phyloP scores from a whole-genome alignment of 148 eudicot species.

The Rhododendron vialii region DNA sequence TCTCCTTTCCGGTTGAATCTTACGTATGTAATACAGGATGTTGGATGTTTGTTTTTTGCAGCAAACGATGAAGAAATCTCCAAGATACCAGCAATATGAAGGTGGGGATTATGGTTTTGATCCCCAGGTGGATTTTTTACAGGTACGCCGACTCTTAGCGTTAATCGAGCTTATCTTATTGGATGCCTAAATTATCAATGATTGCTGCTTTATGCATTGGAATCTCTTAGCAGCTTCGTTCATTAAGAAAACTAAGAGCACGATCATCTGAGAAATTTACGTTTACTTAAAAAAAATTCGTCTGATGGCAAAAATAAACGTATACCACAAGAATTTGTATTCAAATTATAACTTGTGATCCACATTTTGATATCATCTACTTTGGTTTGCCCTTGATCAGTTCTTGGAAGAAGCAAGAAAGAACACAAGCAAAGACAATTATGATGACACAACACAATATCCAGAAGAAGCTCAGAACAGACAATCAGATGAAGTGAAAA shows the following conservation, averaged over 20 bases:
- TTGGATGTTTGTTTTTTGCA: neutral
- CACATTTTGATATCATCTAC: neutral
- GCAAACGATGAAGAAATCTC: constrained; percentile 26
- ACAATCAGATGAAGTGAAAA: constrained; percentile 16
- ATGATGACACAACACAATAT: neutral
- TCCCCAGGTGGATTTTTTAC: constrained; percentile 30
- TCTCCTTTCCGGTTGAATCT: neutral
- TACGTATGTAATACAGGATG: neutral
- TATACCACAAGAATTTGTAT: neutral
- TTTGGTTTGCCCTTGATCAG: constrained; percentile 14
- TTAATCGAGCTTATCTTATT: neutral
- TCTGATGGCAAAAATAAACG: neutral
- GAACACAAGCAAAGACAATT: constrained; percentile 4
- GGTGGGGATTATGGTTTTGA: constrained; percentile 23
- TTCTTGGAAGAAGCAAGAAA: constrained; percentile 42
- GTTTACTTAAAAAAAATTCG: neutral
- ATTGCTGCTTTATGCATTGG: neutral
- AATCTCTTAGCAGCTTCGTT: neutral
- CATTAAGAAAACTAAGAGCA: neutral
- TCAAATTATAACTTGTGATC: neutral
- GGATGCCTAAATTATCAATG: neutral
- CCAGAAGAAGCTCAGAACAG: neutral
- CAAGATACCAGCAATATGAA: constrained; percentile 14
- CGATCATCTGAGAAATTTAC: neutral
- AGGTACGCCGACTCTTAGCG: constrained; percentile 14